A percentile compares a stretch with the other conserved stretches of the same genome.
These are phyloP conservation scores for Naganishia friedmannii DNA, from an alignment of 768 basidiomycete species.

Conservation along the genomic window DNA sequence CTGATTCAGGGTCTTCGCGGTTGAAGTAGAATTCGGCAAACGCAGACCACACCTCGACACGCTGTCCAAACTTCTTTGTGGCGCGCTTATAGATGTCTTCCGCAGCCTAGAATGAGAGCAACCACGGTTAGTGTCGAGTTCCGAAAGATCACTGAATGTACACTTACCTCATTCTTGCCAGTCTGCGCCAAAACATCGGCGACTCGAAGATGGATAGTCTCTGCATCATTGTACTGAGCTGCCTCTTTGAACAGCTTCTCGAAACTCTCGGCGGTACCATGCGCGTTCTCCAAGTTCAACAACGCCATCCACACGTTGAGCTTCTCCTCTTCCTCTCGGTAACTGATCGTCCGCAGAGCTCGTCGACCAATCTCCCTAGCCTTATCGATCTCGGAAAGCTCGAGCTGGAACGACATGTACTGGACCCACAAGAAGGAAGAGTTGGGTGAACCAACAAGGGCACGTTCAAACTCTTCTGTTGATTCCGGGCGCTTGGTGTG, in stretches of 20 bases:
- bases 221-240: conserved; percentile 82
- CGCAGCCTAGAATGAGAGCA: conserved; percentile 64
- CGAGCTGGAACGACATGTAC: conserved; percentile 98
- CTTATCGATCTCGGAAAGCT: conserved; percentile 93
- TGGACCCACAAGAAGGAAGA: conserved; percentile 98
- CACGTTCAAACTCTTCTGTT: conserved; percentile 87
- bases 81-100: conserved; percentile 85
- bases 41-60: conserved; percentile 88
- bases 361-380: conserved; percentile 81
- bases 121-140: background rate
- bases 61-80: conserved; percentile 89
- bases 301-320: conserved; percentile 96
- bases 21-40: conserved; percentile 75
- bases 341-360: conserved; percentile 81
- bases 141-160: background rate
- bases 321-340: conserved; percentile 93
- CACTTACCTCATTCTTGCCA: conserved; percentile 71
- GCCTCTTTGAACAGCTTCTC: conserved; percentile 88
- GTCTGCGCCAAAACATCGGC: conserved; percentile 80
- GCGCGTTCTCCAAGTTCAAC: conserved; percentile 88
- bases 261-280: conserved; percentile 76
- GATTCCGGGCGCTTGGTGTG: conserved; percentile 82
- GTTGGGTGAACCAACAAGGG: conserved; percentile 88
- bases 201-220: conserved; percentile 79
- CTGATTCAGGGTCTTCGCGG: conserved; percentile 69